These are phyloP conservation scores for Tetracentron sinense DNA, from an alignment of 164 flowering plant species.

Conservation along the genomic window DNA sequence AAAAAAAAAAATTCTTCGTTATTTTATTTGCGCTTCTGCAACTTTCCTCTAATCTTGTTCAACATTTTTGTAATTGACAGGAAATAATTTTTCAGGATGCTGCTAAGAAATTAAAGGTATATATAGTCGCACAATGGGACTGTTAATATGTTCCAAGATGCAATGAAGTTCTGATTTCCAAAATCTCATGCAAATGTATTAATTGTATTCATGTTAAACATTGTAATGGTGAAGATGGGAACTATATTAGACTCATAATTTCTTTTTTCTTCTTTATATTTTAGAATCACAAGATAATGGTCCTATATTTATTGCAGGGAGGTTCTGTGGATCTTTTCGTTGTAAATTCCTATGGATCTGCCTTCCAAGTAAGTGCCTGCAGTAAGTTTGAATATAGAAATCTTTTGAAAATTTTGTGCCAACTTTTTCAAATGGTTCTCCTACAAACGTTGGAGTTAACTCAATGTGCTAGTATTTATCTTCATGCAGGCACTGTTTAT, in stretches of 20 bases:
- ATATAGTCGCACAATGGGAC: background rate
- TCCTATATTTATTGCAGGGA: constrained; percentile 46
- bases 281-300: background rate
- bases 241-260: background rate
- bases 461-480: background rate
- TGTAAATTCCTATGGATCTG: constrained; percentile 92
- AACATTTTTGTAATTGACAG: constrained; percentile 37
- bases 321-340: constrained; percentile 89
- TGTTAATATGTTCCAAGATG: background rate
- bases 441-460: background rate
- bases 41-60: background rate
- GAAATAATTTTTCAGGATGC: constrained; percentile 76
- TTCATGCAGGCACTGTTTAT: constrained; percentile 75
- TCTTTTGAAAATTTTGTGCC: background rate
- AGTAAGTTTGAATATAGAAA: background rate
- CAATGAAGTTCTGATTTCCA: background rate
- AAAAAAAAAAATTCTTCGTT: background rate
- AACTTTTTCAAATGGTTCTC: background rate
- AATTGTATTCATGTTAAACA: background rate
- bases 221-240: background rate
- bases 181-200: background rate
- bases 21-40: constrained; percentile 2
- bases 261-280: background rate
- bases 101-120: constrained; percentile 60
- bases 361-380: constrained; percentile 66